A percentile compares a stretch with the other conserved stretches of the same genome.
phyloP scores from a whole-genome alignment of 2,329 filamentous ascomycete genomes.

The Chrysoporthe cubensis region DNA sequence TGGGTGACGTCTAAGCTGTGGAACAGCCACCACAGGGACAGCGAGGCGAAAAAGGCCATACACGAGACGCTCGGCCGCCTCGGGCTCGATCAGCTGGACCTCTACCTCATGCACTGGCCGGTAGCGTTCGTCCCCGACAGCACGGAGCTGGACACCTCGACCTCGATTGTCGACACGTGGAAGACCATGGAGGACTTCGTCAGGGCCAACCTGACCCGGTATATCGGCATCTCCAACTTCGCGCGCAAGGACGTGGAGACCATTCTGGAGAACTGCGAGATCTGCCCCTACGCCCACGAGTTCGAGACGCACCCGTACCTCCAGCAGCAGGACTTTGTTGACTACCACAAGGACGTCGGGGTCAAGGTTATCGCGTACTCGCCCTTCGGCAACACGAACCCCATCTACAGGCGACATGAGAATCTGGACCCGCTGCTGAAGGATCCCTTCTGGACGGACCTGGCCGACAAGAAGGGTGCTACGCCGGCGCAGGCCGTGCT shows the following conservation, averaged over 20 bases:
- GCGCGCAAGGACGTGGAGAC: constrained; percentile 42
- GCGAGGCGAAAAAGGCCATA: constrained; percentile 48
- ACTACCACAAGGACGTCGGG: constrained; percentile 48
- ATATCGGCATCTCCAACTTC: constrained; percentile 69
- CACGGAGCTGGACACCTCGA: constrained; percentile 36
- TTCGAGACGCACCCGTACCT: constrained; percentile 58
- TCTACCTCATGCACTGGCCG: constrained; percentile 60
- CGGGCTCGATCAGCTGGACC: constrained; percentile 53
- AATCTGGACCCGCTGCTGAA: constrained; percentile 42
- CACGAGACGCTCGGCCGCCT: constrained; percentile 51
- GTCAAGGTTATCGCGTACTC: constrained; percentile 51
- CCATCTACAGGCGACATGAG: constrained; percentile 44
- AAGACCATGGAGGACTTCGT: constrained; percentile 60
- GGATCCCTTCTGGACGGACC: constrained; percentile 43
- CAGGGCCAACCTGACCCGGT: constrained; percentile 53
- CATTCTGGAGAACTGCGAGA: constrained; percentile 45
- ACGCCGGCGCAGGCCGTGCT: constrained; percentile 50
- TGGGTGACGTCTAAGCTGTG: constrained; percentile 50
- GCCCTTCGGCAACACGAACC: constrained; percentile 57
- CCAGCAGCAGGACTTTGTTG: constrained; percentile 52
- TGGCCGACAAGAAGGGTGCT: constrained; percentile 46
- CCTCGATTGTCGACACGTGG: constrained; percentile 53
- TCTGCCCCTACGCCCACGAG: constrained; percentile 62
- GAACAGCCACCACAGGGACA: constrained; percentile 39
- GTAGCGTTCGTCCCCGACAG: constrained; percentile 43